Conservation (phyloP, 2,329 filamentous ascomycete species). For the Thermothelomyces thermophilus region DNA sequence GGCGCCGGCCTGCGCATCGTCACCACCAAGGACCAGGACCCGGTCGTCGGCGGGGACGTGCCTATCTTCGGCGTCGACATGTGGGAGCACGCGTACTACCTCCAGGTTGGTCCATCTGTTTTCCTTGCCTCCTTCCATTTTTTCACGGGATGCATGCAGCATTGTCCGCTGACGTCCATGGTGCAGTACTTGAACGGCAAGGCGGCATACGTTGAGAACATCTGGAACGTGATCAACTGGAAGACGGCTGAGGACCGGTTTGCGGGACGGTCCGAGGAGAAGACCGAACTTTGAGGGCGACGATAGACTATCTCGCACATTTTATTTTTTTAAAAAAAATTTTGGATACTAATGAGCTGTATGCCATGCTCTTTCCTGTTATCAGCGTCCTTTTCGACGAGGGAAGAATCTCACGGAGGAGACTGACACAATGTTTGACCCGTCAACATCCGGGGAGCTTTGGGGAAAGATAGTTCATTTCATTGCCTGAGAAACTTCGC, state of each 20-base stretch:
- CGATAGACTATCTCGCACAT: too few relatives aligned
- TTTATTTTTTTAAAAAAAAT: too few relatives aligned
- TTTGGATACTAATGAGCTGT: background rate
- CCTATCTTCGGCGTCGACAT: constrained; percentile 77
- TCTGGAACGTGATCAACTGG: constrained; percentile 78
- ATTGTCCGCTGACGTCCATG: constrained; percentile 11
- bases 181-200: constrained; percentile 68
- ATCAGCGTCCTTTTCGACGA: too few relatives aligned
- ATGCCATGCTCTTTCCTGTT: too few relatives aligned
- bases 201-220: constrained; percentile 66
- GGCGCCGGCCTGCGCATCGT: constrained; percentile 57
- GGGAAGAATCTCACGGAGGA: too few relatives aligned
- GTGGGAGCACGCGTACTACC: constrained; percentile 91
- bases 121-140: background rate
- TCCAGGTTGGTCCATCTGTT: constrained; percentile 51
- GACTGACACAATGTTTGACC: too few relatives aligned
- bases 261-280: constrained; percentile 36
- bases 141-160: too few relatives aligned
- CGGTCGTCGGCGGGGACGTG: constrained; percentile 56
- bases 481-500: too few relatives aligned
- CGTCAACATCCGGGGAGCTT: too few relatives aligned
- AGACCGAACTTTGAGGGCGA: constrained; percentile 26
- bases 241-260: constrained; percentile 61
- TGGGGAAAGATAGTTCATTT: too few relatives aligned
- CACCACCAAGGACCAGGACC: constrained; percentile 83